Evolutionary conservation across 441 rosid genomes (phyloP), one percentile per base, ranked within the genome.

Genomic region (Pelargonium fulgidum): DNA sequence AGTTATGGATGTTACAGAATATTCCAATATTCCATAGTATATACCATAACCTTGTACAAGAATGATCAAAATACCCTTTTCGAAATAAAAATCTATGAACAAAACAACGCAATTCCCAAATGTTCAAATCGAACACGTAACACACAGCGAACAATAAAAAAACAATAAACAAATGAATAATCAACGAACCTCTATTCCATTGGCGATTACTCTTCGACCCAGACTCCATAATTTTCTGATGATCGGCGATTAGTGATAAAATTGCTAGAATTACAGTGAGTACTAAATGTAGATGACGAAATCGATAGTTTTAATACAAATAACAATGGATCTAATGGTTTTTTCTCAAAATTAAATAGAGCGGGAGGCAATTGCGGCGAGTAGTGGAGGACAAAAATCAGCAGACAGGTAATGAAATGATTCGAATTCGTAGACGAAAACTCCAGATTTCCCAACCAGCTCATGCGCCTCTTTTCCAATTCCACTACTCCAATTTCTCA

Each of bases 401-500:
- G 71, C 54, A 86, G 81, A 71, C 85, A 81, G 44, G 89, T 86
- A 13, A 82, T 84, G 73, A 86, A 86, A 72, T 86, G 89, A 73
- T 75, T 89, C 4, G 83, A 84, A 78, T 74, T 87, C 72, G 83
- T 82, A 54, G 80, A 82, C 20, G 17, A 67, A 65, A 75, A 70
- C 75, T 85, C 82, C 83, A 78, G 80, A 66, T 79, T 84, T 73
- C 89, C 84, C 84, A 78, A 91, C 82, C 90, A 86, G 84, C 89
- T 91, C 97, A 91, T 91, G 88, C 97, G 68, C 61, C 26, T 70
- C 33, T 29, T 9, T 56, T 33, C 7, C 39, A 33, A 33, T 33
- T 33, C 39, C 7, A 33, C 39, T 33, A 0, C 59, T 6, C 59
- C 22, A 16, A 16, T n/a, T 19, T 52, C 59, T 3, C 59, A 19